A percentile compares a stretch with the other conserved stretches of the same genome.
These are phyloP conservation scores for Pyrenochaeta sp. DNA, from an alignment of 2,329 filamentous ascomycete genomes.

Conservation along the genomic window DNA sequence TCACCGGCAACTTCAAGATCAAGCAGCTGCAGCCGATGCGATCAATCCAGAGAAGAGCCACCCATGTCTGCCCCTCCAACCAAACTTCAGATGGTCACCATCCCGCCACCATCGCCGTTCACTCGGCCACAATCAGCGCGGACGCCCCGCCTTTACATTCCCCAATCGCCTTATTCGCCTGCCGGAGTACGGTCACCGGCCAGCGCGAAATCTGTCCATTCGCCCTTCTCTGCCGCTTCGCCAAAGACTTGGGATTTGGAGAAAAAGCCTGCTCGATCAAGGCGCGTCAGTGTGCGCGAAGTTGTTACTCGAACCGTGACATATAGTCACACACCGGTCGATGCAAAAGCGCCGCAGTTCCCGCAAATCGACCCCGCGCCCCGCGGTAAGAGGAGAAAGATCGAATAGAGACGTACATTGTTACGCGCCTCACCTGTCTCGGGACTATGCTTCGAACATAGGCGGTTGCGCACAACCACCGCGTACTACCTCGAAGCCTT, in stretches of 20 bases:
- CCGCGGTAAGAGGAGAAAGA: slow-evolving; percentile 89
- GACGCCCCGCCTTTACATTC: slow-evolving; percentile 74
- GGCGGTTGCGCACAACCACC: slow-evolving; percentile 37
- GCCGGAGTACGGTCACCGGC: slow-evolving; percentile 70
- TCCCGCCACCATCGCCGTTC: slow-evolving; percentile 68
- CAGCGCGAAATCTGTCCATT: slow-evolving; percentile 63
- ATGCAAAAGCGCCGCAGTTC: slow-evolving; percentile 52
- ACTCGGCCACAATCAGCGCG: slow-evolving; percentile 69
- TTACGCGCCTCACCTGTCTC: slow-evolving; percentile 26
- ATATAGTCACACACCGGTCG: slow-evolving; percentile 70
- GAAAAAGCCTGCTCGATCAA: slow-evolving; percentile 67
- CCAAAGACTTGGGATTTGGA: slow-evolving; percentile 82
- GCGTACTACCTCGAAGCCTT: slow-evolving; percentile 27
- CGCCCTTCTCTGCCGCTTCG: slow-evolving; percentile 79
- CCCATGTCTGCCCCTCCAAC: slow-evolving; percentile 55
- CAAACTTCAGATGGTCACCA: slow-evolving; percentile 63
- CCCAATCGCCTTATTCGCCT: slow-evolving; percentile 76
- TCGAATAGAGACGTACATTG: slow-evolving; percentile 54
- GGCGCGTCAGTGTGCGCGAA: slow-evolving; percentile 77
- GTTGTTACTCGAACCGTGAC: slow-evolving; percentile 95
- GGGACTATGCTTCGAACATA: slow-evolving; percentile 27
- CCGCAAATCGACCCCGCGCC: slow-evolving; percentile 84
- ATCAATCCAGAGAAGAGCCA: slow-evolving; percentile 44
- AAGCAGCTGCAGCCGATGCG: slow-evolving; percentile 50
- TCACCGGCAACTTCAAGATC: slow-evolving; percentile 48